Evolutionary conservation across 2,329 filamentous ascomycete genomes (phyloP).

Genomic region (Cordyceps fumosorosea): DNA sequence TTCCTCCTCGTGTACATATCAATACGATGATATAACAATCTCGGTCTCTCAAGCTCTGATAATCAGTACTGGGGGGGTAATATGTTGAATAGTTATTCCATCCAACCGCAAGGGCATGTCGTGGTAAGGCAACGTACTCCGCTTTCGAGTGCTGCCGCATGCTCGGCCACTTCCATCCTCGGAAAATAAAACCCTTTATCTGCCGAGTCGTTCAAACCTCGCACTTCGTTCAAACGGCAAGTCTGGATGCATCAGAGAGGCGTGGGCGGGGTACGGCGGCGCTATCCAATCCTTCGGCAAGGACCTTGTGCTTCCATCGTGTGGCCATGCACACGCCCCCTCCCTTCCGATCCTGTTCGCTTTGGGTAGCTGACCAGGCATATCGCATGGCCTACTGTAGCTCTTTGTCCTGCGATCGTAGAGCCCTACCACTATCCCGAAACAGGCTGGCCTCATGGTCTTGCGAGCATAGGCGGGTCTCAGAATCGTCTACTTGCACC

Average conservation of each 20-base stretch:
- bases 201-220: not conserved
- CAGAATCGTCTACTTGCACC: too few relatives aligned
- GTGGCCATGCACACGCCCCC: not conserved
- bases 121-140: not conserved
- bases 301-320: not conserved
- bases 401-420: not conserved
- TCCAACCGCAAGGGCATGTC: not conserved
- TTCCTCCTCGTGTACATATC: not conserved
- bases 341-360: not conserved
- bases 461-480: too few relatives aligned
- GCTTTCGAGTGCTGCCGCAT: not conserved
- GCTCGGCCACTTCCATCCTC: not conserved
- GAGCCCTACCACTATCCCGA: not conserved
- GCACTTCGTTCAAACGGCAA: not conserved
- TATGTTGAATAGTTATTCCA: not conserved
- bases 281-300: not conserved
- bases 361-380: not conserved
- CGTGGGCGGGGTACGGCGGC: not conserved
- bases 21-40: not conserved
- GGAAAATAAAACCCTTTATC: not conserved
- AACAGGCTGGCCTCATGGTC: not conserved
- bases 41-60: not conserved
- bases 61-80: too few relatives aligned
- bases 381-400: not conserved
- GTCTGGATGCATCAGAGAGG: not conserved